phyloP scores from a whole-genome alignment of 441 rosid genomes.

The Pelargonium fulgidum region DNA sequence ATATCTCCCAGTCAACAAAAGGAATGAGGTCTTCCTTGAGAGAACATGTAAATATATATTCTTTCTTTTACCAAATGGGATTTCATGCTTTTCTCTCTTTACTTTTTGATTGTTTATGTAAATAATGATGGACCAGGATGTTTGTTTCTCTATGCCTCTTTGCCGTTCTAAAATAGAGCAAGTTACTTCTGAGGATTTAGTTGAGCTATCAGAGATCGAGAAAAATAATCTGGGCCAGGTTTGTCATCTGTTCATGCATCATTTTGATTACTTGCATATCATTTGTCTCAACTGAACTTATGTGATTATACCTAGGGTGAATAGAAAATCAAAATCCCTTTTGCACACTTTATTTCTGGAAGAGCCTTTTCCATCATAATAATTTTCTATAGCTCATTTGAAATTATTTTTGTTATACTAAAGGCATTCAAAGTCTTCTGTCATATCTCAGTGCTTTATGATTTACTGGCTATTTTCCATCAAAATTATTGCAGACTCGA shows the following conservation, averaged over 20 bases:
- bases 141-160: slow-evolving; percentile 90
- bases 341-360: slow-evolving; percentile 11
- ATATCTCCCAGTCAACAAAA: slow-evolving; percentile 81
- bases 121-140: slow-evolving; percentile 39
- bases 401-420: neutral
- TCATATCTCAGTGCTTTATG: neutral
- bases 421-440: neutral
- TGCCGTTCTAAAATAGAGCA: slow-evolving; percentile 79
- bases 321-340: neutral
- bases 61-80: neutral
- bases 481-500: slow-evolving; percentile 55
- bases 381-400: neutral
- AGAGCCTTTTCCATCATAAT: neutral
- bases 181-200: slow-evolving; percentile 68
- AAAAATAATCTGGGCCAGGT: slow-evolving; percentile 95
- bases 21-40: slow-evolving; percentile 68
- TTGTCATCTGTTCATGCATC: slow-evolving; percentile 24
- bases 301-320: neutral
- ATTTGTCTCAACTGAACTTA: neutral
- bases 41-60: slow-evolving; percentile 70
- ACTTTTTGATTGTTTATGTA: slow-evolving; percentile 5
- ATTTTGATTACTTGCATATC: neutral
- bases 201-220: slow-evolving; percentile 92
- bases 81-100: slow-evolving; percentile 18
- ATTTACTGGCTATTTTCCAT: slow-evolving; percentile 15